Evolutionary conservation across 169 alveolate species (phyloP), one percentile per base, ranked within the genome.

Genomic region (Plasmodium coatneyi): DNA sequence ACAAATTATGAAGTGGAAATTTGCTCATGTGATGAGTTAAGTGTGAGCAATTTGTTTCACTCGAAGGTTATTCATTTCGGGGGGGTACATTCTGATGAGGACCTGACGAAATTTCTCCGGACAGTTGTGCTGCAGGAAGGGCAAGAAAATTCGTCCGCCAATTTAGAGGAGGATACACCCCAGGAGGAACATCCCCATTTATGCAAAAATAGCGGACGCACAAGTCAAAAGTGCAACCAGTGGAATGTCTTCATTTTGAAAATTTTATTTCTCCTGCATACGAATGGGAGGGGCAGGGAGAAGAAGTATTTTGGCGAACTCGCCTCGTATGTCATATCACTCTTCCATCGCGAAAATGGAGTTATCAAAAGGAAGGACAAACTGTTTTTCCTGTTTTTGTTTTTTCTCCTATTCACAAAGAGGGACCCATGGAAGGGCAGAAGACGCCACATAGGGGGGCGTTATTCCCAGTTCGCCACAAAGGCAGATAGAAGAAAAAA

Each of bases 331-430:
- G 78, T 87, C 14, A 52, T 76, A 71, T 52, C 60, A 10, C 71
- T 87, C 32, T 78, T 87, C 36, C 93, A 87, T 46, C n/a, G 70
- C 22, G 93, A 71, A 78, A 87, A 87, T 87, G 32, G 71, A 41
- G 43, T 79, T 87, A 87, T 87, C 49, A 78, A 87, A 87, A 78
- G 34, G 41, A 87, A 49, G 72, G 93, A 87, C 82, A 87, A 87
- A 22, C 16, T 66, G 36, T 32, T 87, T 12, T 87, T 87, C 71
- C 46, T 87, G 46, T 60, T 87, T 80, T 79, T 87, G 14, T 79
- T 87, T 87, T 80, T 87, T 56, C 79, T 87, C n/a, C 71, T 79
- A 5, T 60, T 87, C 19, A 60, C 93, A 36, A 87, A 39, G 82
- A 78, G 34, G 2, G 22, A 28, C 16, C 30, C 60, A 19, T 32